A percentile compares a stretch with the other conserved stretches of the same genome.
phyloP scores from a whole-genome alignment of 225 moss, liverwort and hornwort genomes.

The Takakia lepidozioides region DNA sequence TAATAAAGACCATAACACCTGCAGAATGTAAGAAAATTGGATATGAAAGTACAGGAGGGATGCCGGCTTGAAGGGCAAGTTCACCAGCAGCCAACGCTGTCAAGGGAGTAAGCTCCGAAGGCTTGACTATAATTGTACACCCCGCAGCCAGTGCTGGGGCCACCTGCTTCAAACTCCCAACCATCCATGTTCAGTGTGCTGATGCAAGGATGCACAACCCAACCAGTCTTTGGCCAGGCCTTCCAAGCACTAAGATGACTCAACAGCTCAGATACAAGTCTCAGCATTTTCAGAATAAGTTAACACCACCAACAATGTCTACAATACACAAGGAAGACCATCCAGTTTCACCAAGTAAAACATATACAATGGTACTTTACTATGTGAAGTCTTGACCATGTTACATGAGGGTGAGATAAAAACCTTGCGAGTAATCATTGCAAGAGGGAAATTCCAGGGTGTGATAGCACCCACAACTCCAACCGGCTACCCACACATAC shows the following conservation, averaged over 20 bases:
- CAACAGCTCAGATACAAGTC: no score
- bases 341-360: no score
- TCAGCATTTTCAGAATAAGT: no score
- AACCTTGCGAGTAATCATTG: conserved; percentile 99
- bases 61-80: conserved; percentile 88
- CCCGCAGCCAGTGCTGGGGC: conserved; percentile 99
- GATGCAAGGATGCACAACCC: background rate
- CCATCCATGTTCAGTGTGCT: background rate
- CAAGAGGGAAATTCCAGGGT: conserved; percentile 98
- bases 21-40: background rate
- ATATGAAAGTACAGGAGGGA: conserved; percentile 63
- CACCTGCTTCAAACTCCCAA: conserved; percentile 43
- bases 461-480: conserved; percentile 97
- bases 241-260: no score
- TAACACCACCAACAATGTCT: no score
- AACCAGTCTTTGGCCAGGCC: background rate
- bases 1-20: background rate
- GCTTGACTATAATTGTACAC: conserved; percentile 90
- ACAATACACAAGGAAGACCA: no score
- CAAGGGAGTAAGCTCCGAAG: conserved; percentile 87
- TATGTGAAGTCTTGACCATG: no score
- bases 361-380: no score
- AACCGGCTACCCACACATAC: conserved; percentile 58
- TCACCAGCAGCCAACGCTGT: conserved; percentile 88
- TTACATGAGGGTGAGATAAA: no score